Conservation (phyloP, 2,329 filamentous ascomycete genomes). For the Fusarium hostae region DNA sequence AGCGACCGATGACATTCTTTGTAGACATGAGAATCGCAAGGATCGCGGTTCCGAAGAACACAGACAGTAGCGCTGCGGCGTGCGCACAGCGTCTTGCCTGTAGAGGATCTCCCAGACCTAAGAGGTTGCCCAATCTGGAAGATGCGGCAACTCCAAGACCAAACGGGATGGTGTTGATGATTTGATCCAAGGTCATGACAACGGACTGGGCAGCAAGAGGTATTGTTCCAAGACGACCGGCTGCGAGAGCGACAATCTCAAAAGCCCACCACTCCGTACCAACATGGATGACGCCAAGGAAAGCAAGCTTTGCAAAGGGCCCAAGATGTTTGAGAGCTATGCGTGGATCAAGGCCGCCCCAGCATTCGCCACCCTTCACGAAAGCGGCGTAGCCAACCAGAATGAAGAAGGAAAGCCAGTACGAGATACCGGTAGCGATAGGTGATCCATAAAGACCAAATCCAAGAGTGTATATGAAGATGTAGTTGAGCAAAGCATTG, state of each 20-base stretch:
- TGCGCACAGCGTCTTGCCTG: conserved; percentile 80
- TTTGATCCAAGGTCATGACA: conserved; percentile 89
- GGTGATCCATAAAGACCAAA: conserved; percentile 83
- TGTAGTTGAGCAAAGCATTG: conserved; percentile 82
- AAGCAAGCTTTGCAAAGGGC: conserved; percentile 78
- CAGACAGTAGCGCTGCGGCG: conserved; percentile 77
- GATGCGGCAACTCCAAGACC: conserved; percentile 86
- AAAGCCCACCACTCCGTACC: conserved; percentile 97
- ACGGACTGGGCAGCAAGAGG: conserved; percentile 85
- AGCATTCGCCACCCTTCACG: conserved; percentile 77
- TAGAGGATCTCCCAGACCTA: conserved; percentile 73
- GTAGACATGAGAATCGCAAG: conserved; percentile 76
- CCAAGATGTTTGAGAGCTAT: conserved; percentile 73
- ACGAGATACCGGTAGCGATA: conserved; percentile 83
- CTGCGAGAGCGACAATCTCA: conserved; percentile 86
- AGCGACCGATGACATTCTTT: conserved; percentile 76
- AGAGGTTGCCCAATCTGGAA: conserved; percentile 80
- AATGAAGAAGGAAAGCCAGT: conserved; percentile 85
- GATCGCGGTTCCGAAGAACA: conserved; percentile 74
- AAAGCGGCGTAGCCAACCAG: conserved; percentile 79
- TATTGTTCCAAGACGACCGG: conserved; percentile 81
- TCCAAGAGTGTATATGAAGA: conserved; percentile 78
- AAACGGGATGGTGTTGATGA: conserved; percentile 87
- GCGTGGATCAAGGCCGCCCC: conserved; percentile 76
- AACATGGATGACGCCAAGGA: conserved; percentile 82